Conservation (phyloP, 306 rosid genomes). For the Rosa rugosa region DNA sequence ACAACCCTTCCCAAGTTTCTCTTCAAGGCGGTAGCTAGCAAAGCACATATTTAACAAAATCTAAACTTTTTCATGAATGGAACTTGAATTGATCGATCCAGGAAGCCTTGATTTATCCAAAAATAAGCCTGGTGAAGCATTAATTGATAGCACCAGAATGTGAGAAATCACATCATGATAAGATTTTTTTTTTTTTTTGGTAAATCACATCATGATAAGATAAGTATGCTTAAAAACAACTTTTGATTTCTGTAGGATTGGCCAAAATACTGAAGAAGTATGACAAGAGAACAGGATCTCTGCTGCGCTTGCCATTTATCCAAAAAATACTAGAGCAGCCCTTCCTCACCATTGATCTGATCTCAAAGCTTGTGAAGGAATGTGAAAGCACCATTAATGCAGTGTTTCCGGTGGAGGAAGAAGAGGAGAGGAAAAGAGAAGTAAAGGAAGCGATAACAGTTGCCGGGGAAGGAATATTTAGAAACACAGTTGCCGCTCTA, state of each 20-base stretch:
- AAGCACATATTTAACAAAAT: too few species aligned
- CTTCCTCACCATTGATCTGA: conserved; percentile 65
- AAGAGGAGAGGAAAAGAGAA: conserved; percentile 37
- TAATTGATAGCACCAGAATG: too few species aligned
- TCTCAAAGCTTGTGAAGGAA: conserved; percentile 79
- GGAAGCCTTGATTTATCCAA: background rate
- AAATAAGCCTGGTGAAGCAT: background rate
- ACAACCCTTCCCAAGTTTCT: too few species aligned
- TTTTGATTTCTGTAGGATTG: conserved; percentile 47
- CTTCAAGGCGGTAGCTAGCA: too few species aligned
- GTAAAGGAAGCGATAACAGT: conserved; percentile 39
- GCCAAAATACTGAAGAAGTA: conserved; percentile 88
- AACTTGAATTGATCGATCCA: too few species aligned
- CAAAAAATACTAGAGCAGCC: conserved; percentile 76
- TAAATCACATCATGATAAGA: background rate
- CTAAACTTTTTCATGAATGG: too few species aligned
- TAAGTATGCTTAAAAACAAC: background rate
- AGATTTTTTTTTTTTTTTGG: too few species aligned
- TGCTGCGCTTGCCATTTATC: conserved; percentile 69
- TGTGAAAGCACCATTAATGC: conserved; percentile 67
- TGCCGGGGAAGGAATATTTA: conserved; percentile 66
- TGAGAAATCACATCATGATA: background rate
- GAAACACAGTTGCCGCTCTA: conserved; percentile 80
- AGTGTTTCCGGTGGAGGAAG: conserved; percentile 57
- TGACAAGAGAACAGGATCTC: conserved; percentile 77